Base-by-base conservation (phyloP, 2,329 filamentous ascomycete genomes). In the Metarhizium guizhouense region DNA sequence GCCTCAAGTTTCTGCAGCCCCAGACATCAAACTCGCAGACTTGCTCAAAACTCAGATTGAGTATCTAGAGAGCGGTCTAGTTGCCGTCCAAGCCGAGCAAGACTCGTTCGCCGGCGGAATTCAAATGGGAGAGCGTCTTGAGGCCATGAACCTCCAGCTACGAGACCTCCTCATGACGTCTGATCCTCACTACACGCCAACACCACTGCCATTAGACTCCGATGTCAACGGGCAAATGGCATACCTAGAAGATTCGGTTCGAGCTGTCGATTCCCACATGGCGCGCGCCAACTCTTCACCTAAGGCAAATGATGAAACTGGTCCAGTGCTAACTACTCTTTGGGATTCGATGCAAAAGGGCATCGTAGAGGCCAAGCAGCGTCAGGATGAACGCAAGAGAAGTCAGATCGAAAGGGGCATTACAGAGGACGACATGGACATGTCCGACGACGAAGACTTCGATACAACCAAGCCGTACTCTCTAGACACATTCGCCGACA, bases 401-500 rank as follows among this genome's bases (percentile, higher is more conserved):
- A 72, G 75, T 18, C 76, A 80, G 16, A 69, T 75, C 40, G 79
- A 85, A 16, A 82, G 85, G 62, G 82, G 81, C 11, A 67, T 82
- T 8, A 72, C 74, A 10, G 56, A 56, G 42, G 78, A 80, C 6
- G 83, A 86, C 42, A 79, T 82, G 14, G 83, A 85, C 30, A 70
- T 82, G 57, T 84, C 83, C 2, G 82, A 82, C 29, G 82, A 85
- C 57, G 84, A 87, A 58, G 77, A 77, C 18, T 76, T 78, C 55
- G 76, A 82, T 60, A 65, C 74, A 29, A 76, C 77, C 56, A 84
- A 88, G 62, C 63, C 78, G 1, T 95, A 89, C 71, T 87, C 86
- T 2, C 73, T 96, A 4, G 76, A 80, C 25, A 88, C 86, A 20
- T 95, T 97, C 68, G 86, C 85, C 16, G 76, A 82, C 8, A 90